Conservation (phyloP, 129 eudicot genomes). For the Pseudognaphalium luteoalbum region DNA sequence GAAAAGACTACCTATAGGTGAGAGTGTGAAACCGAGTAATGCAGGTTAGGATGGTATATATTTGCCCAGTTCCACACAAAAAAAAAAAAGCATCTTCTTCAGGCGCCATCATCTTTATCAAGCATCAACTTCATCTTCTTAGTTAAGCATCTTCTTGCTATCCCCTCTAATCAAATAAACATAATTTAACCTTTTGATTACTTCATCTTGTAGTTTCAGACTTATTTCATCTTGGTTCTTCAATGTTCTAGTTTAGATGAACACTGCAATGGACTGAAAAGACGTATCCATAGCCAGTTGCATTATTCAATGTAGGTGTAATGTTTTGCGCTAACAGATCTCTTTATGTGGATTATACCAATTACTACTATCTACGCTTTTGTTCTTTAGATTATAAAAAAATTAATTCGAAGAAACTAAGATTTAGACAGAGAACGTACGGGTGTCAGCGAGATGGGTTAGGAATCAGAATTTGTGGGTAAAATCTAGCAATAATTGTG, state of each 20-base stretch:
- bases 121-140: background rate
- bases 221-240: background rate
- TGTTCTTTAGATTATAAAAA: background rate
- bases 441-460: background rate
- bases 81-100: background rate
- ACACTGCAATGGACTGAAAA: background rate
- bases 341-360: background rate
- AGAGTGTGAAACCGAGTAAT: background rate
- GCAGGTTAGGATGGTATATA: background rate
- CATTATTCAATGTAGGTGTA: background rate
- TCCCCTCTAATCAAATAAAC: background rate
- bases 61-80: background rate
- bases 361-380: background rate
- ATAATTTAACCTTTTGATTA: background rate
- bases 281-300: background rate
- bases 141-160: background rate
- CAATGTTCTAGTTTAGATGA: background rate
- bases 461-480: background rate
- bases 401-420: background rate
- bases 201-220: background rate
- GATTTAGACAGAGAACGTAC: too few species aligned
- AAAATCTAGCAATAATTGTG: background rate
- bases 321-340: background rate
- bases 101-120: background rate
- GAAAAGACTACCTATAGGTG: background rate